Conservation (phyloP, 352 stramenopile species). For the Lagenidium sp. region DNA sequence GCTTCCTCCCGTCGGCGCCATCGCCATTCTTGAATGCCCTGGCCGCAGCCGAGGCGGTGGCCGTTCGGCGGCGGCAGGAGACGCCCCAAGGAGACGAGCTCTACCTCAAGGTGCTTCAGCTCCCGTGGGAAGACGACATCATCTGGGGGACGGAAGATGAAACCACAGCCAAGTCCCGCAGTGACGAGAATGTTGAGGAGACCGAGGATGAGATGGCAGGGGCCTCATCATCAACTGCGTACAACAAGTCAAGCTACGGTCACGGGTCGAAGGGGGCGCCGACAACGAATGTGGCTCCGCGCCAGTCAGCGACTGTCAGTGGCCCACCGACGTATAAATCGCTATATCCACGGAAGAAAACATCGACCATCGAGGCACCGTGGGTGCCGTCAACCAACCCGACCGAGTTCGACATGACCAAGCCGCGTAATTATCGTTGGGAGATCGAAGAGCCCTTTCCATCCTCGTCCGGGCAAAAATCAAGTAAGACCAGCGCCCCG, state of each 20-base stretch:
- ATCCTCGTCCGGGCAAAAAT: slow-evolving; percentile 11
- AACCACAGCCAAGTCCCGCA: slow-evolving; percentile 10
- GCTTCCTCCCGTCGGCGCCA: slow-evolving; percentile 43
- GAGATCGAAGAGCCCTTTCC: slow-evolving; percentile 28
- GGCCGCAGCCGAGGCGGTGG: neutral
- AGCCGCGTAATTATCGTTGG: slow-evolving; percentile 70
- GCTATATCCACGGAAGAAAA: slow-evolving; percentile 17
- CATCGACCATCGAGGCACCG: slow-evolving; percentile 5
- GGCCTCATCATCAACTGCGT: neutral
- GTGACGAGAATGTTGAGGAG: slow-evolving; percentile 27
- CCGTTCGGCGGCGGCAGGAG: slow-evolving; percentile 8
- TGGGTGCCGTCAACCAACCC: slow-evolving; percentile 19
- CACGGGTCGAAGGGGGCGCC: no score
- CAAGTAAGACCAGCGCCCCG: neutral
- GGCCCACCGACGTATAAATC: slow-evolving; percentile 12
- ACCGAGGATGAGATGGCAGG: slow-evolving; percentile 28
- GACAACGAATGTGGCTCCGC: neutral
- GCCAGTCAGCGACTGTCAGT: neutral
- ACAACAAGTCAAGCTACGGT: no score
- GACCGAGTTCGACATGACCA: slow-evolving; percentile 64
- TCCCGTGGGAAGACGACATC: slow-evolving; percentile 77
- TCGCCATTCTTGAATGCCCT: slow-evolving; percentile 50
- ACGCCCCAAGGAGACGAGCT: slow-evolving; percentile 30
- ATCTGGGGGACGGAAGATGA: slow-evolving; percentile 65
- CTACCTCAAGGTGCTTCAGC: slow-evolving; percentile 76